Evolutionary conservation across 371 early-diverging fungal genomes (phyloP).

Genomic region (Mucor saturninus): DNA sequence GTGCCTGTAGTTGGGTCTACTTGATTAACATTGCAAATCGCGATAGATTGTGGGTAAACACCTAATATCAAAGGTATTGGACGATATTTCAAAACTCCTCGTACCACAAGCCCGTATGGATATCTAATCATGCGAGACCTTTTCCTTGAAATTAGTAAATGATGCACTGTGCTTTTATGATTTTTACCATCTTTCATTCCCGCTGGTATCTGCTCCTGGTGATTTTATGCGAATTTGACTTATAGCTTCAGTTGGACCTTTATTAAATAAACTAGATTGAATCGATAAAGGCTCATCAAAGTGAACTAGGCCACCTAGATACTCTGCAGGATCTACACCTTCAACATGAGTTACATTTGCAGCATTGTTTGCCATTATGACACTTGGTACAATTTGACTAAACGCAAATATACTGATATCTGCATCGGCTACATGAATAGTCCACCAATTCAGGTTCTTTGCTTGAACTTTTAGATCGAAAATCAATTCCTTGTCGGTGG

Average conservation of each 20-base stretch:
- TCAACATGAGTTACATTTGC: not conserved
- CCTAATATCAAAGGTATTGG: conserved; percentile 36
- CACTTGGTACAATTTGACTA: conserved; percentile 48
- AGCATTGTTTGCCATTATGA: not conserved
- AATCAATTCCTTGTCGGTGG: conserved; percentile 71
- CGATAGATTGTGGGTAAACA: conserved; percentile 36
- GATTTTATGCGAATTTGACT: conserved; percentile 67
- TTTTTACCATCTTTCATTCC: conserved; percentile 49
- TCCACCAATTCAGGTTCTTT: conserved; percentile 63
- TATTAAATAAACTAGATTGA: conserved; percentile 35
- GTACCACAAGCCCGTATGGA: conserved; percentile 67
- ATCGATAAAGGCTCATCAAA: conserved; percentile 66
- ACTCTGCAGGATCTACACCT: conserved; percentile 60
- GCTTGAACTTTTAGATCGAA: conserved; percentile 66
- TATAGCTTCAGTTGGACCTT: conserved; percentile 35
- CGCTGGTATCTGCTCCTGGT: conserved; percentile 64
- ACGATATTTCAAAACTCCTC: conserved; percentile 67
- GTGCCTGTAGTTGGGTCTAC: conserved; percentile 49
- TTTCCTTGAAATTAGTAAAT: not conserved
- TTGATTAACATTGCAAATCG: conserved; percentile 47
- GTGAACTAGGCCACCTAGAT: conserved; percentile 58
- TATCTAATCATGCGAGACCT: conserved; percentile 63
- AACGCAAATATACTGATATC: conserved; percentile 72
- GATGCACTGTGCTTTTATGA: not conserved
- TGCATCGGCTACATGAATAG: conserved; percentile 56